Percentiles rank a stretch among this genome's conserved stretches.
Evolutionary conservation across 1,284 basidiomycete species (phyloP).

Genomic region (Mycena citricolor): DNA sequence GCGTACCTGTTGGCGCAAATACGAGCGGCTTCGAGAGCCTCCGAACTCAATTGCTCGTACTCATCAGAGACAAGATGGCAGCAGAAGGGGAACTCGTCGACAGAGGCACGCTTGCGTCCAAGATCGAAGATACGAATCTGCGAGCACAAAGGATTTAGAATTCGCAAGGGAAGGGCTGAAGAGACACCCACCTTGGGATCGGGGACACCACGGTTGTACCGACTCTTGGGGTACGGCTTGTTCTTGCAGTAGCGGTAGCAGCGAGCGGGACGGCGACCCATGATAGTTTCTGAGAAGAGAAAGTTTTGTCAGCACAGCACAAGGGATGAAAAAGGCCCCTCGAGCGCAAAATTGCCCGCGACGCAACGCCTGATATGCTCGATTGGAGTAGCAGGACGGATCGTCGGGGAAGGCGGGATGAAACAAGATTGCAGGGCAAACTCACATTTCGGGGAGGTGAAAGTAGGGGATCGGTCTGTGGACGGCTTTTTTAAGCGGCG

Average conservation of each 20-base stretch:
- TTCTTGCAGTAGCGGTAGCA: conserved; percentile 99
- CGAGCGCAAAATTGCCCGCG: too few relatives aligned
- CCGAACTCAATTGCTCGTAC: conserved; percentile 96
- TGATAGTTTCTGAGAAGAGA: conserved; percentile 37
- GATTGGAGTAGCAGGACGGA: too few relatives aligned
- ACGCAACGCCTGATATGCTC: too few relatives aligned
- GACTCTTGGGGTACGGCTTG: conserved; percentile 93
- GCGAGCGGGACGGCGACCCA: conserved; percentile 95
- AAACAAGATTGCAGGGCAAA: too few relatives aligned
- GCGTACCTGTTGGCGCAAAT: conserved; percentile 91
- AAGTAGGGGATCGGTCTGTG: too few relatives aligned
- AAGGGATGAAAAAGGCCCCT: too few relatives aligned
- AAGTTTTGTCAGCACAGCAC: too few relatives aligned
- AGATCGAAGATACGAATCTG: conserved; percentile 94
- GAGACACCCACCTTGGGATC: conserved; percentile 71
- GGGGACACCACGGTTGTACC: conserved; percentile 98
- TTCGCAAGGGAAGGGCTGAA: conserved; percentile 14
- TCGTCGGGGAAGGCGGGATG: too few relatives aligned
- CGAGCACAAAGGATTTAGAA: conserved; percentile 5
- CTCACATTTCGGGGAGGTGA: too few relatives aligned
- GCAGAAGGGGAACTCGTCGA: conserved; percentile 98
- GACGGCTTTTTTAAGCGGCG: too few relatives aligned
- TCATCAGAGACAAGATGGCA: conserved; percentile 97
- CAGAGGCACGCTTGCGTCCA: conserved; percentile 91
- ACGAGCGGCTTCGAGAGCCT: conserved; percentile 97